Base-by-base conservation (phyloP, 2,329 filamentous ascomycete genomes). In the Trichoderma sp. region DNA sequence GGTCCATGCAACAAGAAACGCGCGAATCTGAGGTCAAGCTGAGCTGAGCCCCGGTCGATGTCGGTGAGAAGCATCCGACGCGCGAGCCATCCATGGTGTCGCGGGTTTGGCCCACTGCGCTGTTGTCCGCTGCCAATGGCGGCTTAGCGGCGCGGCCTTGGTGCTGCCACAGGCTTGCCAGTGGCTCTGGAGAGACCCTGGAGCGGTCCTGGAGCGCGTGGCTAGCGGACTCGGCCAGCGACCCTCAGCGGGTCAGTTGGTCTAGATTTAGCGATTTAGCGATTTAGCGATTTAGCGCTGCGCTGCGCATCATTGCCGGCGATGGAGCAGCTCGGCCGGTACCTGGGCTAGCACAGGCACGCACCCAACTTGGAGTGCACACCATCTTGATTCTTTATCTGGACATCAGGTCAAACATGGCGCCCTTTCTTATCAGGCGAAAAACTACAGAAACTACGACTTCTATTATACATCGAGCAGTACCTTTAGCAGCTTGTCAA, bases 401-500 rank as follows among this genome's bases (percentile, higher is more conserved):
- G 4, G 26, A 54, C 21, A 21, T 49, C 32, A 14, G 32, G 10
- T 30, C 5, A 49, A 24, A 49, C 3, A 49, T 11, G 46, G 46
- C 46, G 11, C 46, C 21, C 10, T 24, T 49, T 21, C 39, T 49
- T 49, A 49, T 49, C n/a, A 24, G 21, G 6, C 8, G 3, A 10
- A n/a, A 46, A 4, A n/a, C 43, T 46, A 46, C 18, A 49, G 11
- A 24, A 24, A 24, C 55, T 34, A 43, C 18, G 1, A 16, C 3
- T n/a, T 18, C 16, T 43, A 37, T 28, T 43, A 24, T 34, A 46
- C 64, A 28, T 66, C 43, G 18, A 59, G 70, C 69, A 82, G 69
- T 14, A 77, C 79, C 37, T 77, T 68, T 71, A 81, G 60, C 3
- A 83, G 73, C 71, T 77, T 76, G 8, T 74, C 69, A 74, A 84